Percentiles rank a stretch among this genome's conserved stretches.
phyloP scores from a whole-genome alignment of 2,329 filamentous ascomycete genomes.

The Claviceps maximensis region DNA sequence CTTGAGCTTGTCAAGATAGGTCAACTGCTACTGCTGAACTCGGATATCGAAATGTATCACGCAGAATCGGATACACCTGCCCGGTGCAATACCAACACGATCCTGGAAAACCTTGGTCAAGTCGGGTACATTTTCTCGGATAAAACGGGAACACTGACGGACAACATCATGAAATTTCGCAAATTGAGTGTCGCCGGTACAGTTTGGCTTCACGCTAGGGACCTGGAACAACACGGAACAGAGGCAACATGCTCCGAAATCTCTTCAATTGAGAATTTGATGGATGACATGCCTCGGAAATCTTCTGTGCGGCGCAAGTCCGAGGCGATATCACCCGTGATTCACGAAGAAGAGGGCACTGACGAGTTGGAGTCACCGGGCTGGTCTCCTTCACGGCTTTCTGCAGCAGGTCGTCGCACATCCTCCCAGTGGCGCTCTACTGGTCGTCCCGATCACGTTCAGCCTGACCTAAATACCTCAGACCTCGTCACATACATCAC shows the following conservation, averaged over 20 bases:
- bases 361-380: slow-evolving; percentile 10
- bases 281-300: slow-evolving; percentile 8
- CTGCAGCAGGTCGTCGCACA: slow-evolving; percentile 26
- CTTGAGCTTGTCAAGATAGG: slow-evolving; percentile 77
- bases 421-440: slow-evolving; percentile 38
- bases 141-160: slow-evolving; percentile 87
- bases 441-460: slow-evolving; percentile 32
- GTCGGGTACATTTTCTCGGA: slow-evolving; percentile 85
- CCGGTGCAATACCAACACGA: slow-evolving; percentile 83
- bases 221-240: slow-evolving; percentile 34
- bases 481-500: slow-evolving; percentile 71
- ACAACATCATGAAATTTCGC: slow-evolving; percentile 91
- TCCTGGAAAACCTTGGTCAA: slow-evolving; percentile 86
- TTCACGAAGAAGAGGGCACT: slow-evolving; percentile 16
- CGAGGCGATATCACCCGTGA: slow-evolving; percentile 16
- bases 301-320: slow-evolving; percentile 16
- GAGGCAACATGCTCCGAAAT: neutral
- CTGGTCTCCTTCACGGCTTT: slow-evolving; percentile 19
- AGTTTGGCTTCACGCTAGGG: slow-evolving; percentile 74
- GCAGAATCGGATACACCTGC: slow-evolving; percentile 72
- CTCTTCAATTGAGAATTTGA: slow-evolving; percentile 1
- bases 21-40: slow-evolving; percentile 64
- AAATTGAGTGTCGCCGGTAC: slow-evolving; percentile 84
- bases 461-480: slow-evolving; percentile 49
- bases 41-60: slow-evolving; percentile 85